Evolutionary conservation across 2,329 filamentous ascomycete species (phyloP), one percentile per base, ranked within the genome.

Genomic region (Scedosporium dehoogii): DNA sequence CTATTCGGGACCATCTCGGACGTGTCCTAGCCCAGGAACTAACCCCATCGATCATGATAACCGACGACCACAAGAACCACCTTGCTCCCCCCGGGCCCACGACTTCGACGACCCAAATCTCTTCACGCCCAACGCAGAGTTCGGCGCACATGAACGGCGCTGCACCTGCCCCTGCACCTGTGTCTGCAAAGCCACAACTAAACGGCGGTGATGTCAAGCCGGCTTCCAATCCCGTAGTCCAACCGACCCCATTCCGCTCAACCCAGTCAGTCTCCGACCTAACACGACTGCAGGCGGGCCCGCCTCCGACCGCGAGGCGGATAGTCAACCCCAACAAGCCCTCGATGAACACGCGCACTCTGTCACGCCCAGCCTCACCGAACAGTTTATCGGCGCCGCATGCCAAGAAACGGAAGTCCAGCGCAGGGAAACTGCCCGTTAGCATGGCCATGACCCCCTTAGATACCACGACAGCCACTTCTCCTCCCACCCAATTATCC

Each of bases 61-160:
- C 94, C 1, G 93, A 99, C 72, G 93, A 99, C 70, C 93, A 97
- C 78, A 97, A 97, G 77, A 96, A 91, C 6, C 89, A 91, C 68
- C 73, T 55, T 18, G 27, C 58, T 10, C 46, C 60, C 25, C 18
- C 23, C 38, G 9, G 29, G 5, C 27, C 27, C 23, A n/a, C 38
- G 12, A 9, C 46, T 7, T 51, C 53, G 6, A 56, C 21, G 10
- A 38, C 76, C 59, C 80, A 80, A 67, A 75, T 73, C 4, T 68
- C 70, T 53, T 74, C 72, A 23, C 69, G 68, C 38, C 23, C 53
- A 23, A 57, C 21, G 16, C 55, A 41, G 55, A 21, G 5, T n/a
- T 23, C 33, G 55, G 21, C 21, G 6, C n/a, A 18, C 27, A 23
- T n/a, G 14, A 59, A 59, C 21, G 38, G 58, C 38, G 16, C n/a